These are phyloP conservation scores for Euptelea pleiosperma DNA, from an alignment of 164 flowering plant genomes.

Conservation along the genomic window DNA sequence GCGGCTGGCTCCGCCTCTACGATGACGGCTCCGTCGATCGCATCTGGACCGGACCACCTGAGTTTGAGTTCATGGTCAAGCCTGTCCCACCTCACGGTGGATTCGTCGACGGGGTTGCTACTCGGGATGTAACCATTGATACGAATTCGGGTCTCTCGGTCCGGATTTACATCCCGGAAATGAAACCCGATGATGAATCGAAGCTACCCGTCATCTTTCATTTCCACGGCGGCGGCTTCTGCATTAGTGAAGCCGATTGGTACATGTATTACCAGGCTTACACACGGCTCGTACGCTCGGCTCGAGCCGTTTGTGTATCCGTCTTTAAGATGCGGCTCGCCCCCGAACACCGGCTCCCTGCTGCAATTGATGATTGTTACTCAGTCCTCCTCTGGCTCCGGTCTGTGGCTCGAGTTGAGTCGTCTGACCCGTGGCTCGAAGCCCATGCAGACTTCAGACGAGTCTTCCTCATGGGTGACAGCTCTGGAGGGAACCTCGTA, in stretches of 20 bases:
- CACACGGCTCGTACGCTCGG: conserved; percentile 35
- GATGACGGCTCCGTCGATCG: conserved; percentile 74
- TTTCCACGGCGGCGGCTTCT: conserved; percentile 85
- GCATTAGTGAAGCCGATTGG: conserved; percentile 68
- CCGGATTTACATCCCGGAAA: conserved; percentile 58
- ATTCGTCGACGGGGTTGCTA: conserved; percentile 60
- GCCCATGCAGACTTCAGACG: conserved; percentile 48
- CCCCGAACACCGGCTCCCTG: conserved; percentile 79
- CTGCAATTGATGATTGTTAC: conserved; percentile 56
- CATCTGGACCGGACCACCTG: conserved; percentile 64
- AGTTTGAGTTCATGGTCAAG: conserved; percentile 53
- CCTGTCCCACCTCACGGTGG: conserved; percentile 46
- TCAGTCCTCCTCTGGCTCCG: conserved; percentile 64
- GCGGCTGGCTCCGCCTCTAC: conserved; percentile 65
- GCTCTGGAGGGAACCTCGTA: conserved; percentile 76
- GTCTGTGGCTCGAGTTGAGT: conserved; percentile 30
- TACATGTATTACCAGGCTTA: conserved; percentile 63
- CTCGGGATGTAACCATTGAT: conserved; percentile 36
- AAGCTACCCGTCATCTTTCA: conserved; percentile 64
- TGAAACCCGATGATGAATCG: background rate
- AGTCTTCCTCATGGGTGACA: conserved; percentile 77
- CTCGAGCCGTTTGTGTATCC: conserved; percentile 47
- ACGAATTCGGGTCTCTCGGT: conserved; percentile 31
- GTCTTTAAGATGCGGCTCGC: conserved; percentile 57
- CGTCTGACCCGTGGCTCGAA: conserved; percentile 40